Evolutionary conservation across 257 asterid genomes (phyloP).

Genomic region (Linderniella brevidens): DNA sequence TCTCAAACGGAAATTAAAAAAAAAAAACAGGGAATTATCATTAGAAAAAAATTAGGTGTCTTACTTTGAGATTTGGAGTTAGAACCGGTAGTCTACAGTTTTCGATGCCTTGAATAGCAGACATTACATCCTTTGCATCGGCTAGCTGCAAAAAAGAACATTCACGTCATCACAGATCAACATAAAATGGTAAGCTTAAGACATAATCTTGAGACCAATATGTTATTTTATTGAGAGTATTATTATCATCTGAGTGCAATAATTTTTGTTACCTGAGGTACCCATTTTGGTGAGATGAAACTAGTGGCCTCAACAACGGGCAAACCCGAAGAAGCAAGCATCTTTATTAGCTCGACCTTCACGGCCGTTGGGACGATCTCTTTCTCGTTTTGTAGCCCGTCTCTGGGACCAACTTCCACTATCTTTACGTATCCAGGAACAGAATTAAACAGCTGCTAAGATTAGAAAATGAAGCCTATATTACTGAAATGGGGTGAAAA

Average conservation of each 20-base stretch:
- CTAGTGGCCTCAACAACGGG: constrained; percentile 90
- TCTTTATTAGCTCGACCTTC: constrained; percentile 56
- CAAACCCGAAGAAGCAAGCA: constrained; percentile 65
- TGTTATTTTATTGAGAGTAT: neutral
- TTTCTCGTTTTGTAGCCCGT: constrained; percentile 86
- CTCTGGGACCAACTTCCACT: constrained; percentile 96
- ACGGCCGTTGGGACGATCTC: constrained; percentile 59
- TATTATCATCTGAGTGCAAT: too few species aligned
- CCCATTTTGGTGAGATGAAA: constrained; percentile 96
- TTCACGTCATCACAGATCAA: too few species aligned
- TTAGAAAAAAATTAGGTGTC: neutral
- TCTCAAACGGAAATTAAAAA: neutral
- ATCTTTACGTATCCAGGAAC: constrained; percentile 76
- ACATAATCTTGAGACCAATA: too few species aligned
- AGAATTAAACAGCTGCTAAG: constrained; percentile 41
- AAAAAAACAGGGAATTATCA: neutral
- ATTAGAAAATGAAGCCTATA: constrained; percentile 3
- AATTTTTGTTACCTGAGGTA: constrained; percentile 64
- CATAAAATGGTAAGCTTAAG: too few species aligned
- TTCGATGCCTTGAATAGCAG: constrained; percentile 48
- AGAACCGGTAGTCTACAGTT: constrained; percentile 71
- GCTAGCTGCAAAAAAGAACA: constrained; percentile 32
- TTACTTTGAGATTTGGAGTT: constrained; percentile 78
- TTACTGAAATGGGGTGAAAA: too few species aligned
- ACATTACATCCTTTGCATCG: constrained; percentile 89